phyloP scores from a whole-genome alignment of 352 stramenopile genomes.

The Globisporangium lucens region DNA sequence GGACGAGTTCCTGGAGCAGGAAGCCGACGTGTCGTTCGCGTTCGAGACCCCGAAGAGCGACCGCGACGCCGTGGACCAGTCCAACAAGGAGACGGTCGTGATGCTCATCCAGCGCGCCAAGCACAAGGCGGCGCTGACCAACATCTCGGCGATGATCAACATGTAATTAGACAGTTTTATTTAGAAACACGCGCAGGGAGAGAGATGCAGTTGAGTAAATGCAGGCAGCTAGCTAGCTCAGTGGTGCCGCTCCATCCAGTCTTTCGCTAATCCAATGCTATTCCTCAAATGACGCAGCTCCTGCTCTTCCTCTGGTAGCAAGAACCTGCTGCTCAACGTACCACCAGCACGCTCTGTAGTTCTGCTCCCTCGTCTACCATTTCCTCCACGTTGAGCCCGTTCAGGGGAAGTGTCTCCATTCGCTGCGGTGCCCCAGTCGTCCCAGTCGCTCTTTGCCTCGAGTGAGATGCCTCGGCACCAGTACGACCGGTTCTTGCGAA shows the following conservation, averaged over 20 bases:
- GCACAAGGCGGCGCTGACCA: conserved; percentile 78
- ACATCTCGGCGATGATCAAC: conserved; percentile 81
- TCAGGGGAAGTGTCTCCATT: not conserved
- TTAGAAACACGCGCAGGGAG: conserved; percentile 24
- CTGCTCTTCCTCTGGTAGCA: conserved; percentile 53
- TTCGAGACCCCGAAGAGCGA: conserved; percentile 73
- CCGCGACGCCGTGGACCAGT: conserved; percentile 53
- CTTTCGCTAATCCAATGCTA: conserved; percentile 61
- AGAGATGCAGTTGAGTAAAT: not conserved
- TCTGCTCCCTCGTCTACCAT: not conserved
- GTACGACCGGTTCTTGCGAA: conserved; percentile 40
- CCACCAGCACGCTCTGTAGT: not conserved
- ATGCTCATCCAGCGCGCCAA: conserved; percentile 76
- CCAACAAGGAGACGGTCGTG: conserved; percentile 66
- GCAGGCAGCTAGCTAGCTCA: not conserved
- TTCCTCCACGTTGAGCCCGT: not conserved
- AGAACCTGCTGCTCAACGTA: conserved; percentile 33
- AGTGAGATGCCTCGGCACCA: conserved; percentile 58
- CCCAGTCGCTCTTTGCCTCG: conserved; percentile 15
- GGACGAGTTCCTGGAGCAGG: conserved; percentile 81
- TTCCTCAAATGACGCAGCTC: conserved; percentile 47
- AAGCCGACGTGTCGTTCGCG: conserved; percentile 62
- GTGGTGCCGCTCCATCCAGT: conserved; percentile 52
- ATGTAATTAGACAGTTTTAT: conserved; percentile 49
- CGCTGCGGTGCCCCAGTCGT: not conserved